Percentiles rank a stretch among this genome's conserved stretches.
Evolutionary conservation across 2,329 filamentous ascomycete species (phyloP).

Genomic region (Clonostachys byssicola): DNA sequence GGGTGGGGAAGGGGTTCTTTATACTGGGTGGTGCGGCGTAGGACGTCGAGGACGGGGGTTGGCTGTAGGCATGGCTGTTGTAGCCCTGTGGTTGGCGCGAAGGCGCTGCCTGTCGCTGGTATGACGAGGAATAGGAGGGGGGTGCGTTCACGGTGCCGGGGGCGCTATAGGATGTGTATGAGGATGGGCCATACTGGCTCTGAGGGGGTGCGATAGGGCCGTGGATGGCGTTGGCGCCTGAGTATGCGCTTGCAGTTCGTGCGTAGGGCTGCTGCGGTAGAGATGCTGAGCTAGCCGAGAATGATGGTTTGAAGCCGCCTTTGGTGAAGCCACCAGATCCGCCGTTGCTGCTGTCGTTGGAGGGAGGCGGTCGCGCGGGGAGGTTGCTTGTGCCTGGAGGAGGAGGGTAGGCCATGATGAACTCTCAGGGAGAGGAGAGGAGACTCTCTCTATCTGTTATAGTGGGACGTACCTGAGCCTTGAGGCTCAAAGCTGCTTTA

Average conservation of each 20-base stretch:
- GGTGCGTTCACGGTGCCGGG: conserved; percentile 4
- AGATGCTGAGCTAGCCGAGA: conserved; percentile 30
- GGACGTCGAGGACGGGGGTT: conserved; percentile 30
- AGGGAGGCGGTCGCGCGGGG: conserved; percentile 71
- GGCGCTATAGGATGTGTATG: conserved; percentile 11
- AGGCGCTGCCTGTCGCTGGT: background rate
- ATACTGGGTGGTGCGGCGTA: conserved; percentile 59
- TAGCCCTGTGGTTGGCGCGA: conserved; percentile 16
- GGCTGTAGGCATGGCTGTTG: conserved; percentile 28
- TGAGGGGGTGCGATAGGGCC: conserved; percentile 24
- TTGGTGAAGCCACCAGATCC: conserved; percentile 2
- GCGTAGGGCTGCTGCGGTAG: conserved; percentile 2
- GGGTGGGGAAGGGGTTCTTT: conserved; percentile 74
- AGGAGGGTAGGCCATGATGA: conserved; percentile 83
- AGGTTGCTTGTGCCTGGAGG: conserved; percentile 70
- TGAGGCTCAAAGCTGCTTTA: background rate
- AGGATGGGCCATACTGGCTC: conserved; percentile 35
- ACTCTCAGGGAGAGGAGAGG: conserved; percentile 25
- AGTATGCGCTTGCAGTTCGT: background rate
- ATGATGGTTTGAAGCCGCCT: conserved; percentile 42
- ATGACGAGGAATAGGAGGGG: conserved; percentile 15
- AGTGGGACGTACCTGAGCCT: background rate
- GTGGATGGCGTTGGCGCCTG: conserved; percentile 12
- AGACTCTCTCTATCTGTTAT: conserved; percentile 3
- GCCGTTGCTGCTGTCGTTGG: conserved; percentile 15